These are phyloP conservation scores for Aspergillus thermomutatus DNA, from an alignment of 2,329 filamentous ascomycete species.

Conservation along the genomic window DNA sequence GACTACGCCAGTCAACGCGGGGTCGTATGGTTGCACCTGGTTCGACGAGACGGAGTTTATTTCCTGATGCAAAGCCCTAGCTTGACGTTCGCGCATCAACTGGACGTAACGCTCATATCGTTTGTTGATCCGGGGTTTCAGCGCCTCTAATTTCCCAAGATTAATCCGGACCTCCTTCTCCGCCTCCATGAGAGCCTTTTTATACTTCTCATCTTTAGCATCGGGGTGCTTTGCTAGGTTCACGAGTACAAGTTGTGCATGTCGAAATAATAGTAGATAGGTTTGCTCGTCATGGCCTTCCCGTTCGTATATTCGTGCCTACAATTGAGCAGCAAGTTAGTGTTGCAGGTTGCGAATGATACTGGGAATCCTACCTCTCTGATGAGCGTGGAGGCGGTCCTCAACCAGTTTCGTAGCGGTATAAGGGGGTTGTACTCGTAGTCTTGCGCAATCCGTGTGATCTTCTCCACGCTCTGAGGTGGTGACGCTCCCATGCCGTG, in stretches of 20 bases:
- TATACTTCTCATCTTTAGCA: conserved; percentile 61
- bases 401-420: conserved; percentile 74
- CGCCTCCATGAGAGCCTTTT: conserved; percentile 52
- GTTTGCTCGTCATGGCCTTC: conserved; percentile 86
- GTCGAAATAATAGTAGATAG: conserved; percentile 86
- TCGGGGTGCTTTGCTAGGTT: conserved; percentile 74
- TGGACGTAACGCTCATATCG: conserved; percentile 67
- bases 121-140: conserved; percentile 74
- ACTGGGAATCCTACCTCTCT: conserved; percentile 64
- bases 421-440: conserved; percentile 79
- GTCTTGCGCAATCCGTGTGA: conserved; percentile 69
- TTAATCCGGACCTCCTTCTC: conserved; percentile 62
- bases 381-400: conserved; percentile 73
- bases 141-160: conserved; percentile 67
- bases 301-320: conserved; percentile 80
- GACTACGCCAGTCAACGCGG: conserved; percentile 56
- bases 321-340: conserved; percentile 3
- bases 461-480: conserved; percentile 73
- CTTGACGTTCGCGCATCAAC: conserved; percentile 45
- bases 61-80: conserved; percentile 32
- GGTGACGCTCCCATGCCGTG: conserved; percentile 35
- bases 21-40: conserved; percentile 44
- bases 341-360: neutral
- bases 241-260: conserved; percentile 78
- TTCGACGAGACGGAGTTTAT: conserved; percentile 8